Evolutionary conservation across 306 rosid genomes (phyloP).

Genomic region (Prunus campanulata): DNA sequence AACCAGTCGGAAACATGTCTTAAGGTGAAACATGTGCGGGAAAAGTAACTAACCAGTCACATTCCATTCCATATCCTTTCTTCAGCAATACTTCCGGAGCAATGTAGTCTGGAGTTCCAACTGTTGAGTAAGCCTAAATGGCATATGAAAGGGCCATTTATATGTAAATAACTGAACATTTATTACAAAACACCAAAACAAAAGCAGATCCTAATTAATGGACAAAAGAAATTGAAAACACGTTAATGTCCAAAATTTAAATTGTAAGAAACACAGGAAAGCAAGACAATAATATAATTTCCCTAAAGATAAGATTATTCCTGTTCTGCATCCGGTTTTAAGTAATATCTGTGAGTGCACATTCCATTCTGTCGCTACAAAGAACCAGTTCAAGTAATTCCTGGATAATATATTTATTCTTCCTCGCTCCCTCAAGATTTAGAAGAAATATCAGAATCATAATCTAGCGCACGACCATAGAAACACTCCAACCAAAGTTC

Average conservation of each 20-base stretch:
- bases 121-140: slow-evolving; percentile 81
- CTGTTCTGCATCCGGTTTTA: not conserved
- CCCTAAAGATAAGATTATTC: not conserved
- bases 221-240: not conserved
- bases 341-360: not conserved
- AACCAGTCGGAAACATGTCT: slow-evolving; percentile 1
- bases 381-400: not conserved
- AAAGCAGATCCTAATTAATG: not conserved
- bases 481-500: not conserved
- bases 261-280: not conserved
- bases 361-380: not conserved
- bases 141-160: slow-evolving; percentile 9
- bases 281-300: not conserved
- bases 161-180: slow-evolving; percentile 14
- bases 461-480: not conserved
- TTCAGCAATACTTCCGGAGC: slow-evolving; percentile 84
- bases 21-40: not conserved
- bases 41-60: slow-evolving; percentile 67
- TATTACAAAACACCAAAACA: not conserved
- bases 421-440: not conserved
- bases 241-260: not conserved
- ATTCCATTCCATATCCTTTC: slow-evolving; percentile 87
- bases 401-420: not conserved
- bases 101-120: slow-evolving; percentile 91
- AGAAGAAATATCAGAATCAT: not conserved